Base-by-base conservation (phyloP, 2,329 filamentous ascomycete species). In the Nothopassalora personata region DNA sequence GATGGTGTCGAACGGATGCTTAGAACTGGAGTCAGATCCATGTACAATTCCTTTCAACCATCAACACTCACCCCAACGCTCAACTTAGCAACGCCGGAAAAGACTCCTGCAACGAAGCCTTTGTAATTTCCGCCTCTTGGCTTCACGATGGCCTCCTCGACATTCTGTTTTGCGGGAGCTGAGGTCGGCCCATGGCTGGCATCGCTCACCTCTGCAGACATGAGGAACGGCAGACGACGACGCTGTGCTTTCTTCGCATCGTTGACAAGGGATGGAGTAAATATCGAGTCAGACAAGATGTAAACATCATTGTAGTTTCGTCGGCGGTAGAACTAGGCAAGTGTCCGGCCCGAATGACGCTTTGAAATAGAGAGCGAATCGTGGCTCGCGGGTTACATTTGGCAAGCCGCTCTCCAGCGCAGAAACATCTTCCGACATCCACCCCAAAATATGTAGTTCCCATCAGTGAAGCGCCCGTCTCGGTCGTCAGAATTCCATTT, bases 81-180 rank as follows among this genome's bases (percentile, higher is more conserved):
- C 59, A 97, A 79, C 77, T 97, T 97, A 59, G 92, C 87, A 70
- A 97, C 88, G 27, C 94, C 94, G 39, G 90, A 96, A 72, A 97
- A 97, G 6, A 97, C 86, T n/a, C 94, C 94, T 0, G 90, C 94
- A 30, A 97, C 90, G 72, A 97, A 99, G n/a, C 93, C 94, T 70
- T 90, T 92, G 80, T 97, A 97, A 72, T 89, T 87, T 66, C 72
- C 69, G 66, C 63, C 64, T 50, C 69, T 68, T 28, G 63, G 33
- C 28, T 48, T 57, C 27, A 56, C 61, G 30, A 59, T 59, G 18
- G 60, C 62, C 49, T 66, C 62, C n/a, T 63, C 58, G 18, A 47
- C 60, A 54, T 51, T 51, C 54, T 58, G 52, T 48, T 58, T 45
- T 23, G 39, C 58, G 47, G 57, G 60, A 60, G 67, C 57, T 48